Evolutionary conservation across 352 stramenopile species (phyloP).

Genomic region (Phytophthora sp.): DNA sequence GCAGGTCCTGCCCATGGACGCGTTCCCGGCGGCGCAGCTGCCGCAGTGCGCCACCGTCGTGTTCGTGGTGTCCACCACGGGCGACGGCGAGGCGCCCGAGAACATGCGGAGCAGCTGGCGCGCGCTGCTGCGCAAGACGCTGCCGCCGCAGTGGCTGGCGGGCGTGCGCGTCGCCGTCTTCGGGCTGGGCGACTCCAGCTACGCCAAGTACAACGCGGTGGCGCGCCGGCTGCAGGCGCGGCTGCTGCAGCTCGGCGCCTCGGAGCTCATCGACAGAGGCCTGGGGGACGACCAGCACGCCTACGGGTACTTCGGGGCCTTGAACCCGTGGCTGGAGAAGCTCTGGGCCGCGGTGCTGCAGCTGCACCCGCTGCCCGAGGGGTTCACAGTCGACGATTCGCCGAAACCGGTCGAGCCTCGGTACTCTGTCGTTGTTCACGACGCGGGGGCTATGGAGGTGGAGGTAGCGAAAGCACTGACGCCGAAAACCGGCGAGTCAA

Average conservation of each 20-base stretch:
- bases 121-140: slow-evolving; percentile 84
- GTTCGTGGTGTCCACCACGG: slow-evolving; percentile 92
- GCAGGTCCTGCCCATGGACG: slow-evolving; percentile 69
- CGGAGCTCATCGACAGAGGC: slow-evolving; percentile 72
- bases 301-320: slow-evolving; percentile 85
- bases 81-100: slow-evolving; percentile 91
- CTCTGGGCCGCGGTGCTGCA: slow-evolving; percentile 67
- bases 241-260: slow-evolving; percentile 86
- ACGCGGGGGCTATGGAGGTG: slow-evolving; percentile 9
- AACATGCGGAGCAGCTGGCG: slow-evolving; percentile 91
- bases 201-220: slow-evolving; percentile 93
- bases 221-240: slow-evolving; percentile 85
- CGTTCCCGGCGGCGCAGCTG: slow-evolving; percentile 61
- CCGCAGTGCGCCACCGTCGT: slow-evolving; percentile 70
- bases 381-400: slow-evolving; percentile 70
- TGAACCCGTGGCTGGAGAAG: slow-evolving; percentile 83
- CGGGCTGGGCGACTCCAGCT: slow-evolving; percentile 92
- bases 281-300: slow-evolving; percentile 90
- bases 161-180: slow-evolving; percentile 88
- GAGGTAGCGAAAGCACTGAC: slow-evolving; percentile 19
- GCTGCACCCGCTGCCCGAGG: slow-evolving; percentile 54
- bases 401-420: slow-evolving; percentile 53
- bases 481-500: slow-evolving; percentile 39
- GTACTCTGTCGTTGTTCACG: slow-evolving; percentile 53
- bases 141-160: slow-evolving; percentile 69